A percentile compares a stretch with the other conserved stretches of the same genome.
These are phyloP conservation scores for Neurospora sp. DNA, from an alignment of 495 filamentous ascomycete genomes.

Conservation along the genomic window DNA sequence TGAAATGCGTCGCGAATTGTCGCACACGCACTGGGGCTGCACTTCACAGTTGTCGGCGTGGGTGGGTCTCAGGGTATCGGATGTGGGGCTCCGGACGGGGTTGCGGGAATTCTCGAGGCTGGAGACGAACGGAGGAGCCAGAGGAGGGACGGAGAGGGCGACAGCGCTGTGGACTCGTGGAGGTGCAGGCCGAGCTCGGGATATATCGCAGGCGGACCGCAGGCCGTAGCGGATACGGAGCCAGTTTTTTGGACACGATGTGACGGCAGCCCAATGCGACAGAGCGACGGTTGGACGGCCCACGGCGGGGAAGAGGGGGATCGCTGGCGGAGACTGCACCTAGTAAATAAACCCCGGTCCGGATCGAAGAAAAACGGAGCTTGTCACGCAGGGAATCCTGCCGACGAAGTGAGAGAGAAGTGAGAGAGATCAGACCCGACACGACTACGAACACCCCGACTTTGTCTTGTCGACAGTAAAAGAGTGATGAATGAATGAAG, in stretches of 20 bases:
- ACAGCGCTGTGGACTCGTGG: not conserved
- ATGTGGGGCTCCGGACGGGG: not conserved
- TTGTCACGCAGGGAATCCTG: not conserved
- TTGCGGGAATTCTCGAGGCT: not conserved
- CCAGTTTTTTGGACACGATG: not conserved
- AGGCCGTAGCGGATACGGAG: not conserved
- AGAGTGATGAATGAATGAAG: not conserved
- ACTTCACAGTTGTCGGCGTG: not conserved
- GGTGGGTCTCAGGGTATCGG: not conserved
- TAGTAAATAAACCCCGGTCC: not conserved
- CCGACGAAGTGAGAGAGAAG: not conserved
- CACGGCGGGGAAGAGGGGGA: not conserved
- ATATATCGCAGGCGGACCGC: not conserved
- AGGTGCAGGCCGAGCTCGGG: not conserved
- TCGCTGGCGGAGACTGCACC: not conserved
- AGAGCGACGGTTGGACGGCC: not conserved
- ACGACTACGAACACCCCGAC: not conserved
- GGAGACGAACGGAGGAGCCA: not conserved
- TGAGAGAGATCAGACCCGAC: not conserved
- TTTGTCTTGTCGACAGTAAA: not conserved
- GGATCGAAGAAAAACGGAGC: not conserved
- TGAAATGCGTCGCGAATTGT: not conserved
- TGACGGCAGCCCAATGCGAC: not conserved
- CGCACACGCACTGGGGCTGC: not conserved
- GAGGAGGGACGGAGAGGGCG: not conserved